Evolutionary conservation across 192 early-diverging fungal genomes (phyloP).

Genomic region (Thoreauomyces humboldtii): DNA sequence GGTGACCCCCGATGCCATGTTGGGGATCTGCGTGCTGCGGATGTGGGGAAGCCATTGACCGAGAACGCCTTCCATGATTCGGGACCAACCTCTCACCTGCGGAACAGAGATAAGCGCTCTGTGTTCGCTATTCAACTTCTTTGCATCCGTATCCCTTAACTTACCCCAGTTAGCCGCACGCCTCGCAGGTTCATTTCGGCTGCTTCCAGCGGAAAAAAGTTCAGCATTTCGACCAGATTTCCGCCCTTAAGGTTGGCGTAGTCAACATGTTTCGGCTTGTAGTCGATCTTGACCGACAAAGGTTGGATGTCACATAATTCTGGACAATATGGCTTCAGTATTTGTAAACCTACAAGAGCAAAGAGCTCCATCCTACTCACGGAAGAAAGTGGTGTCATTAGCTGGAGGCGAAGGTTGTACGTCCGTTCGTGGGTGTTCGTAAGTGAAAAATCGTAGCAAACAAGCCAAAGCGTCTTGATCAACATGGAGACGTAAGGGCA

Average conservation of each 20-base stretch:
- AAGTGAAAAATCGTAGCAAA: conserved; percentile 76
- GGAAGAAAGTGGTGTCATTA: conserved; percentile 32
- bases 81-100: conserved; percentile 57
- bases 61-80: conserved; percentile 64
- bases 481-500: conserved; percentile 83
- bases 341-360: background rate
- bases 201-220: conserved; percentile 89
- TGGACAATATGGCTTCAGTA: conserved; percentile 45
- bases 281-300: conserved; percentile 86
- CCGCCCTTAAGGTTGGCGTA: conserved; percentile 68
- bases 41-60: conserved; percentile 90
- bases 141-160: background rate
- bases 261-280: conserved; percentile 93
- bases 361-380: conserved; percentile 16
- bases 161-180: conserved; percentile 75
- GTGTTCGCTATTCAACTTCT: background rate
- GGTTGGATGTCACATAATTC: conserved; percentile 66
- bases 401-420: background rate
- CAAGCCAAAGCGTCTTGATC: conserved; percentile 92
- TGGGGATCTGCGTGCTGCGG: conserved; percentile 83
- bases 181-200: conserved; percentile 82
- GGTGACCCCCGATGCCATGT: conserved; percentile 84
- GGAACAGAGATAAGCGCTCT: background rate
- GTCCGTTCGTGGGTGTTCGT: conserved; percentile 12
- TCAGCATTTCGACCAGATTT: conserved; percentile 79